These are phyloP conservation scores for Discostella pseudostelligera DNA, from an alignment of 108 stramenopile genomes.

Conservation along the genomic window DNA sequence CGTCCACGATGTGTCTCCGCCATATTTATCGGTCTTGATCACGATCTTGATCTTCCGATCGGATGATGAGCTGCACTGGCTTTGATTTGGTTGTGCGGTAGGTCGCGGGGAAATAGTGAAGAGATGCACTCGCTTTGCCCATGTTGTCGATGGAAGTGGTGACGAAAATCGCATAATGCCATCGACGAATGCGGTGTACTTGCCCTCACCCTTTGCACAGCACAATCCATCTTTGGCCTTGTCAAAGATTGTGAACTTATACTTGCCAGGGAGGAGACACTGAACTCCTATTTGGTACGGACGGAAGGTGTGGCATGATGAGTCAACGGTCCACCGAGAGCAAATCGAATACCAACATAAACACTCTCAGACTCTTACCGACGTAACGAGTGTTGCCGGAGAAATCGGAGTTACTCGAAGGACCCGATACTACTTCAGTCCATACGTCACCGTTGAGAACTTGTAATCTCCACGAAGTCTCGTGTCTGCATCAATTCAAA, in stretches of 20 bases:
- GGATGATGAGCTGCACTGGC: neutral
- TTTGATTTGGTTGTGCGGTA: too few species aligned
- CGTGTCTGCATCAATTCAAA: neutral
- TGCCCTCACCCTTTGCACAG: conserved; percentile 13
- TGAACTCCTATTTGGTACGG: neutral
- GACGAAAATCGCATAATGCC: conserved; percentile 9
- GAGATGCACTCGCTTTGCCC: conserved; percentile 14
- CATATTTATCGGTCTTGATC: conserved; percentile 18
- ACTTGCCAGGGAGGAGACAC: conserved; percentile 11
- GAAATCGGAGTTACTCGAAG: conserved; percentile 12
- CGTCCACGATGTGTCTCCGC: conserved; percentile 17
- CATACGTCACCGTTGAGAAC: conserved; percentile 1
- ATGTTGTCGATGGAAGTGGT: conserved; percentile 2
- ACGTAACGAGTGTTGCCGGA: conserved; percentile 11
- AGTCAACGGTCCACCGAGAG: too few species aligned
- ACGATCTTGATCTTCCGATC: conserved; percentile 18
- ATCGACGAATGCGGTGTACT: conserved; percentile 11
- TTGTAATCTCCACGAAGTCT: conserved; percentile 18
- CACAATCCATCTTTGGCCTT: conserved; percentile 28
- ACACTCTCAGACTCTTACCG: too few species aligned
- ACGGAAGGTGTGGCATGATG: too few species aligned
- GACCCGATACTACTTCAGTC: conserved; percentile 5
- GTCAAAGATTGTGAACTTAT: conserved; percentile 12
- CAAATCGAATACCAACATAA: too few species aligned
- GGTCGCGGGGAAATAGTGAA: conserved; percentile 5